Percentiles rank a stretch among this genome's conserved stretches.
These are phyloP conservation scores for Piper betle DNA, from an alignment of 164 flowering plant genomes.

Conservation along the genomic window DNA sequence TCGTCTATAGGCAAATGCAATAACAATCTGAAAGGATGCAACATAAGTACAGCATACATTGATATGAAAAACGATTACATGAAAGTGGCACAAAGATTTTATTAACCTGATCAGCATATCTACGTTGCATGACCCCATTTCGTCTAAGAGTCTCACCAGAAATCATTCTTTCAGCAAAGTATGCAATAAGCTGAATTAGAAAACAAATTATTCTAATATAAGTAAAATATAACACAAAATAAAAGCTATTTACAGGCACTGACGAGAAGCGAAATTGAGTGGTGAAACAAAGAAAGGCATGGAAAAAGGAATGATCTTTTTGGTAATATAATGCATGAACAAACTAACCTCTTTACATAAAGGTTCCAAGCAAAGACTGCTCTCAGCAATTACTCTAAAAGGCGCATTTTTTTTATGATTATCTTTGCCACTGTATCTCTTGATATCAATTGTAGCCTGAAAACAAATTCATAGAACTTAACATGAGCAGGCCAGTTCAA, in stretches of 20 bases:
- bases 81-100: not conserved
- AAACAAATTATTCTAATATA: not conserved
- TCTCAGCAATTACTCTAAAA: constrained; percentile 30
- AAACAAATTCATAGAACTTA: constrained; percentile 1
- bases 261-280: not conserved
- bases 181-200: constrained; percentile 41
- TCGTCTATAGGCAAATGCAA: constrained; percentile 70
- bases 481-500: not conserved
- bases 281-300: not conserved
- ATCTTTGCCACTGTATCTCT: constrained; percentile 11
- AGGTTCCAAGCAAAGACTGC: constrained; percentile 41
- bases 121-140: constrained; percentile 65
- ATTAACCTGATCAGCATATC: constrained; percentile 35
- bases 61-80: not conserved
- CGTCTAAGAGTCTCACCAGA: constrained; percentile 56
- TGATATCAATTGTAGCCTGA: constrained; percentile 8
- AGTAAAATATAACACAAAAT: not conserved
- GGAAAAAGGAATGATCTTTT: not conserved
- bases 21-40: constrained; percentile 33
- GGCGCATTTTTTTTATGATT: constrained; percentile 12
- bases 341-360: constrained; percentile 37
- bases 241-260: not conserved
- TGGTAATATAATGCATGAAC: not conserved
- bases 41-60: not conserved
- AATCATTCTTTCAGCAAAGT: constrained; percentile 59